Evolutionary conservation across 352 stramenopile genomes (phyloP), one percentile per base, ranked within the genome.

Genomic region (Lagenidium giganteum): DNA sequence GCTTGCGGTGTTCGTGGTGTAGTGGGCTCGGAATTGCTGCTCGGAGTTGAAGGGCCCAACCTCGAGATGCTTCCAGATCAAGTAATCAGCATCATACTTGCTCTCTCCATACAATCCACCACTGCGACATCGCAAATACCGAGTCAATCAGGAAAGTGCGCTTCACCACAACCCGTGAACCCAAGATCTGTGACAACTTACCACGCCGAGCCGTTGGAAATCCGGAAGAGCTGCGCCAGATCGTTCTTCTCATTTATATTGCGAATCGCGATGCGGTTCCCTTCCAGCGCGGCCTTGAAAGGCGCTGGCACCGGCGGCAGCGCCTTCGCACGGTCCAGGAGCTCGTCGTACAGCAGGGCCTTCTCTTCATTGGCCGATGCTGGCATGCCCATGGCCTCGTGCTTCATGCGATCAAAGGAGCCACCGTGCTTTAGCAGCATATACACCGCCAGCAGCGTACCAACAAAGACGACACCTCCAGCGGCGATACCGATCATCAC

Each of bases 381-480:
- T 18, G 81, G 83, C 51, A 93, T 57, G 18, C 82, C 79, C 57
- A 83, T 57, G 6, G 74, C 70, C 49, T 93, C 82, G 36, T 82
- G 70, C 35, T 52, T 61, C 75, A 96, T 96, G 39, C 86, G 79
- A 23, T 95, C 72, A 42, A 96, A 96, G 20, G 84, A 95, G 6
- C 86, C 86, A 9, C 86, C 86, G 28, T 79, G 61, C 18, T 78
- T 57, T 4, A 96, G 70, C 36, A 96, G 62, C 51, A 88, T 65
- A 33, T 92, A 94, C n/a, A 93, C 86, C 2, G 77, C 67, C 26
- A 85, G 33, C 33, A 95, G 61, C 42, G 83, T 93, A 9, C 67
- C 76, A 32, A 89, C 61, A 59, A 95, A 96, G 40, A 96, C 86
- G 45, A 78, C 46, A 22, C 65, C 70, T 40, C 86, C 86, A 3